These are phyloP conservation scores for Ceratobasidium sp. DNA, from an alignment of 1,284 basidiomycete genomes.

Conservation along the genomic window DNA sequence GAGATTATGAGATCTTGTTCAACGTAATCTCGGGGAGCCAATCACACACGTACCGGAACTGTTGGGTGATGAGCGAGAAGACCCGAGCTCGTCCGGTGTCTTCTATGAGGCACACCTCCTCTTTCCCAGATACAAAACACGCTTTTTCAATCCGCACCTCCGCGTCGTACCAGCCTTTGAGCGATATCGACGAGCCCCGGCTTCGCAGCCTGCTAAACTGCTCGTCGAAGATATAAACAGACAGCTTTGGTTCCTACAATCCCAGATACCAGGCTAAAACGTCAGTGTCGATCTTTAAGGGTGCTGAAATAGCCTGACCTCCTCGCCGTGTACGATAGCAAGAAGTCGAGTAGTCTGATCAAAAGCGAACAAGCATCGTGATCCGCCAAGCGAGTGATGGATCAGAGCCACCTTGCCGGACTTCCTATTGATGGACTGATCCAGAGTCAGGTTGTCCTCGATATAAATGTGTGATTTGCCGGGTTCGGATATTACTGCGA, in stretches of 20 bases:
- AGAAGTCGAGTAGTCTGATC: constrained; percentile 35
- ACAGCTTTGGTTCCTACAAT: constrained; percentile 28
- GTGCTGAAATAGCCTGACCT: no score
- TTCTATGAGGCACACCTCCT: constrained; percentile 49
- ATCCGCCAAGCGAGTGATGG: constrained; percentile 30
- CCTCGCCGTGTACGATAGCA: constrained; percentile 23
- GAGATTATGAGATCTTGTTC: no score
- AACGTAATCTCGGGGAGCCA: no score
- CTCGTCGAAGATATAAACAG: constrained; percentile 47
- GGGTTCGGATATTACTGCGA: constrained; percentile 28
- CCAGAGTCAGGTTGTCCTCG: constrained; percentile 27
- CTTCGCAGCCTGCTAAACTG: constrained; percentile 38
- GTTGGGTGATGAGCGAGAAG: constrained; percentile 45
- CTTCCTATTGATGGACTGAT: constrained; percentile 10
- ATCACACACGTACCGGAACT: no score
- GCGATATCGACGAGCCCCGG: constrained; percentile 41
- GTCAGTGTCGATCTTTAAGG: no score
- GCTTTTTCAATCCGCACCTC: constrained; percentile 29
- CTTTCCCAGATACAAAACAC: constrained; percentile 44
- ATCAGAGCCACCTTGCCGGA: not conserved
- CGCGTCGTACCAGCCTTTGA: constrained; percentile 47
- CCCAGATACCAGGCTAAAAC: not conserved
- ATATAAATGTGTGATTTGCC: constrained; percentile 15
- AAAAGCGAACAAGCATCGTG: constrained; percentile 18
- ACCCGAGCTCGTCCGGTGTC: constrained; percentile 46